Evolutionary conservation across 2,329 filamentous ascomycete genomes (phyloP).

Genomic region (Ophiognomonia clavigignenti-juglandacearum): DNA sequence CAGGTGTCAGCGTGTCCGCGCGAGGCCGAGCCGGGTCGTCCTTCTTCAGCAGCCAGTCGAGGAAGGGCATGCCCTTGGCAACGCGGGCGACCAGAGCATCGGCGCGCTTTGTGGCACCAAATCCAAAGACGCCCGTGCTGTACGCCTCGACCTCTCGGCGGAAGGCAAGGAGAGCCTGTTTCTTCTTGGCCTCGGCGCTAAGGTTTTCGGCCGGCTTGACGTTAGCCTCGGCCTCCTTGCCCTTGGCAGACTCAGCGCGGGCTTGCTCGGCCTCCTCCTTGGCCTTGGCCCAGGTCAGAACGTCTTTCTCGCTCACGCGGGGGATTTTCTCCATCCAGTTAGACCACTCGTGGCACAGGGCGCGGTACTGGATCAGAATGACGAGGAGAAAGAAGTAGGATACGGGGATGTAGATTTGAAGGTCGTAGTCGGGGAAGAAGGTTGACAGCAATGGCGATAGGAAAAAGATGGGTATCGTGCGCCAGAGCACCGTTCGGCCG

Average conservation of each 20-base stretch:
- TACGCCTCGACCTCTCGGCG: slow-evolving; percentile 30
- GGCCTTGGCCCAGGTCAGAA: slow-evolving; percentile 43
- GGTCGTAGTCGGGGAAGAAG: slow-evolving; percentile 46
- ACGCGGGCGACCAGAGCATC: slow-evolving; percentile 21
- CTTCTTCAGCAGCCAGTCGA: slow-evolving; percentile 31
- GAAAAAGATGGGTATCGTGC: slow-evolving; percentile 50
- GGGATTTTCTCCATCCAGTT: slow-evolving; percentile 50
- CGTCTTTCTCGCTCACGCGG: slow-evolving; percentile 42
- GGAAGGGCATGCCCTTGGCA: slow-evolving; percentile 26
- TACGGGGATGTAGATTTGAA: slow-evolving; percentile 50
- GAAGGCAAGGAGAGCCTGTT: slow-evolving; percentile 23
- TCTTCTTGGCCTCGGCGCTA: slow-evolving; percentile 16
- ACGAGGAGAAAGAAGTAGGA: slow-evolving; percentile 47
- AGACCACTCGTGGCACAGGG: slow-evolving; percentile 52
- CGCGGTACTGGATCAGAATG: slow-evolving; percentile 48
- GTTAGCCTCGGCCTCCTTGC: background rate
- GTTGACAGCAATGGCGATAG: slow-evolving; percentile 52
- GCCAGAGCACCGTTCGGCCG: slow-evolving; percentile 51
- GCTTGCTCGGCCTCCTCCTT: slow-evolving; percentile 20
- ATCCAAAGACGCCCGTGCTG: slow-evolving; percentile 10
- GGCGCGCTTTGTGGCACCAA: slow-evolving; percentile 7
- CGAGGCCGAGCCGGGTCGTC: slow-evolving; percentile 23
- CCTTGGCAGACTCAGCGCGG: background rate
- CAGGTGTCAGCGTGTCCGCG: slow-evolving; percentile 26
- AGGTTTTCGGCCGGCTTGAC: slow-evolving; percentile 18